Evolutionary conservation across 1,284 basidiomycete genomes (phyloP), one percentile per base, ranked within the genome.

Genomic region (Sanghuangporus baumii): DNA sequence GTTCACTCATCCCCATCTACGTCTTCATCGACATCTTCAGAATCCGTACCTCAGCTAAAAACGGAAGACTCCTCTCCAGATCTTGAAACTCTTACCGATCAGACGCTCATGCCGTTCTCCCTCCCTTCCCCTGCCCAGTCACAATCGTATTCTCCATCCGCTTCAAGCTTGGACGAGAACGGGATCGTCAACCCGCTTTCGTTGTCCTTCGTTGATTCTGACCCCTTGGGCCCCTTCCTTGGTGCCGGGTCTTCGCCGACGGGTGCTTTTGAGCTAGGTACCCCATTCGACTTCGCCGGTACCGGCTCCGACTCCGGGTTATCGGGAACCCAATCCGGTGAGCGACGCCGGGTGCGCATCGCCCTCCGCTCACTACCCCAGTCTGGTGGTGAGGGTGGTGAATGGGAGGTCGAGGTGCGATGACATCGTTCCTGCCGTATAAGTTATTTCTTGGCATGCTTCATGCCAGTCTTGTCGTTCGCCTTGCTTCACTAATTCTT

Each of bases 401-500:
- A 87, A 74, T 87, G 86, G 87, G 86, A 88, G 73, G 84, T 88
- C 59, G 82, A 86, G 71, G 76, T 87, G 36, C 63, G 55, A 36
- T 65, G 38, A 58, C 18, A 34, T 26, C 7, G 37, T 50, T 47
- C n/a, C n/a, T 18, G 6, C 6, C 14, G 37, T 47, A 8, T 40
- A 52, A 34, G 41, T 51, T n/a, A 48, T 11, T 60, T n/a, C 18
- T 51, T 60, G 50, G n/a, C 48, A 31, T 60, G 16, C 37, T 18
- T 20, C 43, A 38, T 54, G n/a, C 48, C 36, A 14, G n/a, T 34
- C 31, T 46, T 23, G 6, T 43, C 3, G 16, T 57, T 57, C 9
- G 14, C 8, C 14, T 57, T 20, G 43, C 34, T 16, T 40, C 18
- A 37, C 38, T 46, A 0, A 23, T 57, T 23, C 9, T 23, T 43